Conservation (phyloP, 225 moss, liverwort and hornwort genomes). For the Pleurozium schreberi region DNA sequence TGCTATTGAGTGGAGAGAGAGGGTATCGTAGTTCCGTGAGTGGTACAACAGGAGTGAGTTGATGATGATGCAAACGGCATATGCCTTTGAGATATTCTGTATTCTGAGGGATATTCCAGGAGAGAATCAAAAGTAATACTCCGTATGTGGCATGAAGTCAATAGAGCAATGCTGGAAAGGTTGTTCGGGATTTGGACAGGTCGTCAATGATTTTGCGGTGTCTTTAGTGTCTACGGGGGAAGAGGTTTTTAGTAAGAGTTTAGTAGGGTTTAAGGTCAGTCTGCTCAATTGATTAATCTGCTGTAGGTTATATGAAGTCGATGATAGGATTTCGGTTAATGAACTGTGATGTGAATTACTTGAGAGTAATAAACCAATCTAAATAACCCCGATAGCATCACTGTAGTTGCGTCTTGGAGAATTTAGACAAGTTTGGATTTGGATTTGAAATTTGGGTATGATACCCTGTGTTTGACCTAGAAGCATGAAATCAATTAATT, state of each 20-base stretch:
- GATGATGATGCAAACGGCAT: not conserved
- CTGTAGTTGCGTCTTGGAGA: not conserved
- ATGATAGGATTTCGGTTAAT: not conserved
- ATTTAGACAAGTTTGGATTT: not conserved
- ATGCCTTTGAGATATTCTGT: slow-evolving; percentile 10
- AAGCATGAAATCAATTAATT: not conserved
- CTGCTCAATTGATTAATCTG: not conserved
- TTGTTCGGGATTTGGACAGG: not conserved
- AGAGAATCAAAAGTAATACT: not conserved
- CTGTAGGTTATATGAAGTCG: not conserved
- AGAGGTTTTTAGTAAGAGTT: not conserved
- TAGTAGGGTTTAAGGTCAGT: not conserved
- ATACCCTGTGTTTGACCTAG: not conserved
- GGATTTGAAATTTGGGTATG: not conserved
- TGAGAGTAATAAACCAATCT: not conserved
- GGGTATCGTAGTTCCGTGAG: not conserved
- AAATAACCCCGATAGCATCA: not conserved
- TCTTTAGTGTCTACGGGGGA: not conserved
- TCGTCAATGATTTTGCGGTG: not conserved
- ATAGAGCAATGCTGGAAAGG: not conserved
- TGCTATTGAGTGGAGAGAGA: not conserved
- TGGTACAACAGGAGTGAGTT: not conserved
- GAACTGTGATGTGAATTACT: not conserved
- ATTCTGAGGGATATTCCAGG: not conserved
- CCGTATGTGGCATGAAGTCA: not conserved